These are phyloP conservation scores for Vickermania spadyakhi DNA, from an alignment of 208 protist genomes.

Conservation along the genomic window DNA sequence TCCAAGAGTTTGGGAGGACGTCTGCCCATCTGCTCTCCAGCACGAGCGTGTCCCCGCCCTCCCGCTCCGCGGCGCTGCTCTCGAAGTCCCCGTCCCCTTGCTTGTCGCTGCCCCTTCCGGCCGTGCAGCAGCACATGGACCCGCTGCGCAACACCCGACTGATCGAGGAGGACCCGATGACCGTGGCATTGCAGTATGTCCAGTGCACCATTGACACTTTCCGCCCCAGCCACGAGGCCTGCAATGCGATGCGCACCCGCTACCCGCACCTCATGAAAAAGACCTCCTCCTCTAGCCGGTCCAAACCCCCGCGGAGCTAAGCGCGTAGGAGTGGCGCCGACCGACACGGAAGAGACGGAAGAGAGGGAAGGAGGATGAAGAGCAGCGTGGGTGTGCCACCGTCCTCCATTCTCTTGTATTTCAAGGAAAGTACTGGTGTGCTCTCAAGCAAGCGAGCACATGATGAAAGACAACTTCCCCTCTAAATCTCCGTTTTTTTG, in stretches of 20 bases:
- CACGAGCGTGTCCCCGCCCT: slow-evolving; percentile 1
- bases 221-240: background rate
- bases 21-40: background rate
- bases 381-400: too few species aligned
- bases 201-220: background rate
- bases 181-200: background rate
- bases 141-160: too few species aligned
- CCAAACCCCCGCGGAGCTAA: background rate
- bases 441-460: too few species aligned
- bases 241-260: background rate
- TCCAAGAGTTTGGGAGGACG: background rate
- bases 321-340: too few species aligned
- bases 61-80: background rate
- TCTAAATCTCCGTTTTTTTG: too few species aligned
- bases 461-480: too few species aligned
- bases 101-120: too few species aligned
- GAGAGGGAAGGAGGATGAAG: too few species aligned
- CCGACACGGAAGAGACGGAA: too few species aligned
- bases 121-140: background rate
- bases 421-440: too few species aligned
- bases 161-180: background rate
- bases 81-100: too few species aligned
- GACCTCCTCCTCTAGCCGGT: slow-evolving; percentile 12
- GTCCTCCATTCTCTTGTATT: too few species aligned
- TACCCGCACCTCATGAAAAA: background rate